Evolutionary conservation across 805 yeast species (phyloP).

Genomic region (Candida ulmi): DNA sequence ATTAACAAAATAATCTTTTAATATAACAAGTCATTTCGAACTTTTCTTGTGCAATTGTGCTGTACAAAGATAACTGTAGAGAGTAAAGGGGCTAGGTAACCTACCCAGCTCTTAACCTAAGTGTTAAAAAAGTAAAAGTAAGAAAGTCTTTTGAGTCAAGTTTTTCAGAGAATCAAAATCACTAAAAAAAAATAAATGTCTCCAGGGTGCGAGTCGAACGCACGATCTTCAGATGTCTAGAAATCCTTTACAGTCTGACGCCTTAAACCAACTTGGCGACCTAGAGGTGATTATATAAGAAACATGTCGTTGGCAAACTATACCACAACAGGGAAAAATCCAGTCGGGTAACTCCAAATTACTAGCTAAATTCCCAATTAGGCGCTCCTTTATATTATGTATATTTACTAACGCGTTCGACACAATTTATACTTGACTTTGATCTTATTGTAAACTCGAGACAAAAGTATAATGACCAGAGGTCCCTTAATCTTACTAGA

Average conservation of each 20-base stretch:
- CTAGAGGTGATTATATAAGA: slow-evolving; percentile 9
- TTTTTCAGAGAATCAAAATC: too few relatives aligned
- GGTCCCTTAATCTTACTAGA: slow-evolving; percentile 81
- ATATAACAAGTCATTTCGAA: too few relatives aligned
- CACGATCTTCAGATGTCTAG: slow-evolving; percentile 17
- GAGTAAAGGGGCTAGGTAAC: too few relatives aligned
- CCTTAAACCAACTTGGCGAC: slow-evolving; percentile 21
- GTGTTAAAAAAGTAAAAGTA: neutral
- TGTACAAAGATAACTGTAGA: too few relatives aligned
- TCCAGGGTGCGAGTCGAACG: slow-evolving; percentile 20
- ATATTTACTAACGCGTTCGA: too few relatives aligned
- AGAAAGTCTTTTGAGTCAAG: too few relatives aligned
- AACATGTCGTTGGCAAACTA: neutral
- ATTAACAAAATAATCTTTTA: slow-evolving; percentile 4
- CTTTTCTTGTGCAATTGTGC: too few relatives aligned
- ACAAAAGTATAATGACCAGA: slow-evolving; percentile 26
- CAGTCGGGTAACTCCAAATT: too few relatives aligned
- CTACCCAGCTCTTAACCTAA: too few relatives aligned
- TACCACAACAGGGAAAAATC: too few relatives aligned
- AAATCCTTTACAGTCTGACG: slow-evolving; percentile 17
- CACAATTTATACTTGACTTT: neutral
- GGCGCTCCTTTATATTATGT: too few relatives aligned
- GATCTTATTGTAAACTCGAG: neutral
- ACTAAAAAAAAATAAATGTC: slow-evolving; percentile 3
- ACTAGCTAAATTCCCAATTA: too few relatives aligned